These are phyloP conservation scores for Hypoxylon subgilvum DNA, from an alignment of 495 filamentous ascomycete species.

Conservation along the genomic window DNA sequence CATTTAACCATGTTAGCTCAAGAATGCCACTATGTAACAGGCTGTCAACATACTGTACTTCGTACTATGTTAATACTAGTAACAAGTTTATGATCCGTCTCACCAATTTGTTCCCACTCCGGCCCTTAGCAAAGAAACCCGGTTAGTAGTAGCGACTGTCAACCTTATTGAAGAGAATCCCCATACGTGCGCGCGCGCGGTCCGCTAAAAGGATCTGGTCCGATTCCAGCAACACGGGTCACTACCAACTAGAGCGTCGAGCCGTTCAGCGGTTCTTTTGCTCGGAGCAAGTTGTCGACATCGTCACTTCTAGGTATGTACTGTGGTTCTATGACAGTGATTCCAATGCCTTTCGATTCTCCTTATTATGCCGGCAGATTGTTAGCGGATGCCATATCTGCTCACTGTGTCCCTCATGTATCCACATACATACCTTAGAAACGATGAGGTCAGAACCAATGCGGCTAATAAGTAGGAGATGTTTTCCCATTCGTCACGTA, in stretches of 20 bases:
- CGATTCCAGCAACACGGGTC: slow-evolving; percentile 14
- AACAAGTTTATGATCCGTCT: slow-evolving; percentile 9
- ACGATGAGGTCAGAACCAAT: background rate
- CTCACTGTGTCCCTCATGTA: no score
- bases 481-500: slow-evolving; percentile 18
- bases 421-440: no score
- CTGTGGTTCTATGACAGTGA: no score
- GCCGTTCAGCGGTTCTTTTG: background rate
- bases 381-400: no score
- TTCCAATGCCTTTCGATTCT: background rate
- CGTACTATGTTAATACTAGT: background rate
- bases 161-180: slow-evolving; percentile 24
- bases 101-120: slow-evolving; percentile 8
- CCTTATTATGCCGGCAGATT: no score
- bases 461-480: slow-evolving; percentile 1
- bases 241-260: slow-evolving; percentile 9
- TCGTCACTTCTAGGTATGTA: no score
- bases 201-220: slow-evolving; percentile 25
- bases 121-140: slow-evolving; percentile 6
- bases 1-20: no score
- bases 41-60: no score
- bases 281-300: background rate
- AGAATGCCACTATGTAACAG: no score
- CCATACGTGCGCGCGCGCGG: slow-evolving; percentile 36
- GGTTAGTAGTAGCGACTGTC: no score